Percentiles rank a stretch among this genome's conserved stretches.
Conservation (phyloP, 306 rosid species). For the Citrullus amarus region DNA sequence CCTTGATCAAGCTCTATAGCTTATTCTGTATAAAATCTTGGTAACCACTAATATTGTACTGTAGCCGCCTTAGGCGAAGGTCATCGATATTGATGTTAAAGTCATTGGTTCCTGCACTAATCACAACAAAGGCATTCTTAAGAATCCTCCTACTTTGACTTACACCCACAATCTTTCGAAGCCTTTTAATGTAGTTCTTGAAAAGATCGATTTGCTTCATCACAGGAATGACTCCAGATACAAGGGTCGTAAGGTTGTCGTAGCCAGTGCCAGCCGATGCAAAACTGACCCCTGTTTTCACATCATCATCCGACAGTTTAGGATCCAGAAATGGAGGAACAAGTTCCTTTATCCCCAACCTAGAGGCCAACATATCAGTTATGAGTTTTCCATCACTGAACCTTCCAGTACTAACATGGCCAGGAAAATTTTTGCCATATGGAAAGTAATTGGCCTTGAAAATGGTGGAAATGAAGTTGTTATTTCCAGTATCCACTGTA, state of each 20-base stretch:
- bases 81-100: slow-evolving; percentile 33
- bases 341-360: no score
- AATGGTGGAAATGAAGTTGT: no score
- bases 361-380: no score
- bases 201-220: slow-evolving; percentile 35
- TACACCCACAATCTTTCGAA: slow-evolving; percentile 28
- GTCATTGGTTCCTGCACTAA: slow-evolving; percentile 33
- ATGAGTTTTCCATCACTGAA: no score
- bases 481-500: no score
- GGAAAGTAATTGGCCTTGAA: slow-evolving; percentile 35
- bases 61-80: slow-evolving; percentile 27
- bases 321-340: no score
- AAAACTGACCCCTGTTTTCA: no score
- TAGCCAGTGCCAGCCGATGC: no score
- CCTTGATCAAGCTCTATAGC: slow-evolving; percentile 28
- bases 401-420: no score
- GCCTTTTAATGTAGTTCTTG: slow-evolving; percentile 26
- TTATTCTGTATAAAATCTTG: slow-evolving; percentile 42
- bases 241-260: slow-evolving; percentile 11
- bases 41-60: slow-evolving; percentile 28
- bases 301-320: no score
- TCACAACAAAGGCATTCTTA: slow-evolving; percentile 13
- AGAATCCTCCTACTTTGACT: slow-evolving; percentile 20
- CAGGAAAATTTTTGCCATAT: slow-evolving; percentile 27
- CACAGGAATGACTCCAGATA: slow-evolving; percentile 19